Evolutionary conservation across 2,329 filamentous ascomycete species (phyloP).

Genomic region (Colletotrichum echinochloae): DNA sequence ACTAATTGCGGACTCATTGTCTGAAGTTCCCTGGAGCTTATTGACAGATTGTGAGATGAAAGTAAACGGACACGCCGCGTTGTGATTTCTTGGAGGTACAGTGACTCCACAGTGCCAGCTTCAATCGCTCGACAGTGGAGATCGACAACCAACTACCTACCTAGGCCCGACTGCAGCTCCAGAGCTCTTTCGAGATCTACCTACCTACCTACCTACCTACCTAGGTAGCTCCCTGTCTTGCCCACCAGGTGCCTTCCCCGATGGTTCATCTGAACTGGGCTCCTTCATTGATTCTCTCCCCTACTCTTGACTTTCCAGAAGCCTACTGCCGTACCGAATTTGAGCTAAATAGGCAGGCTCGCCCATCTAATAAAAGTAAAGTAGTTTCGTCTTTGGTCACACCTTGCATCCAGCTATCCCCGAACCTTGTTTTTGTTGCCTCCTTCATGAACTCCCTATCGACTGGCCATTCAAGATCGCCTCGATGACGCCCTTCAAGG

Average conservation of each 20-base stretch:
- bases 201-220: neutral
- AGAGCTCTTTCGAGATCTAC: neutral
- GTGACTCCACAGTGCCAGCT: neutral
- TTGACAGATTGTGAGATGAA: neutral
- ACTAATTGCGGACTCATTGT: constrained; percentile 4
- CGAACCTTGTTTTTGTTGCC: neutral
- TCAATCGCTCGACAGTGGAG: constrained; percentile 3
- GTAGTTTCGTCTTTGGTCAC: neutral
- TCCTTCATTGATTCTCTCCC: neutral
- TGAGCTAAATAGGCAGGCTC: neutral
- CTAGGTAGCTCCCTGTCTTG: neutral
- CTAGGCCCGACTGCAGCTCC: neutral
- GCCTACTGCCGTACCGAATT: neutral
- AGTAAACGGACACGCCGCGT: neutral
- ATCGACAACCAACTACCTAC: neutral
- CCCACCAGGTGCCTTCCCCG: neutral
- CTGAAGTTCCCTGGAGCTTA: neutral
- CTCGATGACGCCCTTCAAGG: constrained; percentile 15
- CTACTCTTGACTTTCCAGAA: neutral
- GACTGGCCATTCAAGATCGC: neutral
- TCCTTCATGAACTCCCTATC: neutral
- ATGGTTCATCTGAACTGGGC: neutral
- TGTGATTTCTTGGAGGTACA: constrained; percentile 1
- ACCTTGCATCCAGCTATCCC: neutral
- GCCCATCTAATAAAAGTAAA: neutral